Conservation (phyloP, 306 rosid genomes). For the Casuarina cunninghamiana region DNA sequence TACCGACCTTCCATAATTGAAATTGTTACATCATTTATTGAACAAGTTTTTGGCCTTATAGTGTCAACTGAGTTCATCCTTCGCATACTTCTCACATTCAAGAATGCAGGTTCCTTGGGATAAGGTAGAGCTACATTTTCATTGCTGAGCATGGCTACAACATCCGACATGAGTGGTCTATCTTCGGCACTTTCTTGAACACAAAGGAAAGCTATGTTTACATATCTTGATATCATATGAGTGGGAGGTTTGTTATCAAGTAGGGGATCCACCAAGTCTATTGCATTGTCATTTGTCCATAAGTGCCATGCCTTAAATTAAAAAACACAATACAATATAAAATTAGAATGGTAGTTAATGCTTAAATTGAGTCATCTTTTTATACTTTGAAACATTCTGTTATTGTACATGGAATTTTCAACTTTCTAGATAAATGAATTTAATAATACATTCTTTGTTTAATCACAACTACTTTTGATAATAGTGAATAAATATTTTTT, state of each 20-base stretch:
- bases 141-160: conserved; percentile 24
- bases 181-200: conserved; percentile 38
- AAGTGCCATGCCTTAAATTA: too few species aligned
- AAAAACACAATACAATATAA: too few species aligned
- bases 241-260: neutral
- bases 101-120: neutral
- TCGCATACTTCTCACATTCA: neutral
- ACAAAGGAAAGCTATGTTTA: conserved; percentile 36
- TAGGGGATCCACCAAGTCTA: conserved; percentile 12
- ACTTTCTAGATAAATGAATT: too few species aligned
- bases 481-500: too few species aligned
- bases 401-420: too few species aligned
- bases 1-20: neutral
- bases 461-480: too few species aligned
- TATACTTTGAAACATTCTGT: too few species aligned
- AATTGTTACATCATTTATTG: neutral
- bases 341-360: too few species aligned
- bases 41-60: neutral
- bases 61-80: neutral
- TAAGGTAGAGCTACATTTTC: neutral
- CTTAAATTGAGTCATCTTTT: too few species aligned
- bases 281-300: too few species aligned
- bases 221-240: conserved; percentile 11
- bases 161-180: conserved; percentile 36
- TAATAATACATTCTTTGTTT: too few species aligned